Conservation (phyloP, 2,329 filamentous ascomycete species). For the Fusarium hostae region DNA sequence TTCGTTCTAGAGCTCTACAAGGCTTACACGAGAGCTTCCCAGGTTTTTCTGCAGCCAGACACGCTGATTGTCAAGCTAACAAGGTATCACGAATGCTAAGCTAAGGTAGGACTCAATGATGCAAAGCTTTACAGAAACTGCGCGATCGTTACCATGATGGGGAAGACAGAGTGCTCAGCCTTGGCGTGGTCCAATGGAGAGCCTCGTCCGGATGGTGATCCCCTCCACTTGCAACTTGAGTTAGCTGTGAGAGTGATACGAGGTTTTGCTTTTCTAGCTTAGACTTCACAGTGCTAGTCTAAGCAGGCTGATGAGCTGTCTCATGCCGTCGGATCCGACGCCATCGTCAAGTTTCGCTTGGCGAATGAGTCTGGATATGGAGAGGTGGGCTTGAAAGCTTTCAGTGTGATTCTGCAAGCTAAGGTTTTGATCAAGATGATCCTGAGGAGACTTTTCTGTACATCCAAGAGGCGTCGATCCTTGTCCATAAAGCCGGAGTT, state of each 20-base stretch:
- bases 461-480: neutral
- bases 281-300: conserved; percentile 7
- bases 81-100: neutral
- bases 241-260: conserved; percentile 16
- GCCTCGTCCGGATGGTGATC: neutral
- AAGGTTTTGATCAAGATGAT: conserved; percentile 1
- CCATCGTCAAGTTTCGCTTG: neutral
- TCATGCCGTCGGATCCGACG: conserved; percentile 9
- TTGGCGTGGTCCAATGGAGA: conserved; percentile 23
- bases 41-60: neutral
- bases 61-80: neutral
- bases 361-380: neutral
- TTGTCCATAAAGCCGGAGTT: conserved; percentile 27
- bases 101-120: conserved; percentile 15
- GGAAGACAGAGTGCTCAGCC: conserved; percentile 4
- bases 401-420: neutral
- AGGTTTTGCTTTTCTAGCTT: neutral
- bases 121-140: neutral
- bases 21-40: conserved; percentile 3
- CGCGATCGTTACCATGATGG: neutral
- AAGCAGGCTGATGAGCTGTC: neutral
- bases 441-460: neutral
- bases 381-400: neutral
- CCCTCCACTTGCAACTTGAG: neutral
- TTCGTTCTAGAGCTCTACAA: conserved; percentile 2